Evolutionary conservation across 345 rosid species (phyloP).

Genomic region (Salix koriyanagi): DNA sequence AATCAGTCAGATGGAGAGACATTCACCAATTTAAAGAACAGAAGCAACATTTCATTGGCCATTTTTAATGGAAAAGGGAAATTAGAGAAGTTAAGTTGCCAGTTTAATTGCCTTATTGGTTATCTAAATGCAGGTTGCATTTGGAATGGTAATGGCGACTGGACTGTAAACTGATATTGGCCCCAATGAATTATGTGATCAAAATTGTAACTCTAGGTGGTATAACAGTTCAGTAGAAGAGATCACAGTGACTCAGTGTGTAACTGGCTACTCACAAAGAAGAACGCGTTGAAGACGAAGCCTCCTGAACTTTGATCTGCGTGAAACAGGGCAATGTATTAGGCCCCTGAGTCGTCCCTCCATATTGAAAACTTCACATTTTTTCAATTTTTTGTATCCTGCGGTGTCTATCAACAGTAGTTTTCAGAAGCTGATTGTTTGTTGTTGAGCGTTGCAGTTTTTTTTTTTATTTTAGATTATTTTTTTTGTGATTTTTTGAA

Average conservation of each 20-base stretch:
- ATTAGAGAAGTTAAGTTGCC: background rate
- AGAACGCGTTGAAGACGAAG: too few relatives aligned
- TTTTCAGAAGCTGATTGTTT: background rate
- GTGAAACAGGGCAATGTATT: background rate
- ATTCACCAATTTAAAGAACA: background rate
- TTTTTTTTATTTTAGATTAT: too few relatives aligned
- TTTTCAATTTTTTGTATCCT: background rate
- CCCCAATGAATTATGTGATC: background rate
- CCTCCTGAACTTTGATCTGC: background rate
- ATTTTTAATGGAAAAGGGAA: background rate
- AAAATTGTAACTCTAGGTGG: background rate
- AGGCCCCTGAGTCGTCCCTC: background rate
- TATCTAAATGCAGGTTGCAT: background rate
- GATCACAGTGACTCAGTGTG: background rate
- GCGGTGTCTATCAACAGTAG: background rate
- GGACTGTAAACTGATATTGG: background rate
- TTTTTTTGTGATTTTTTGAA: too few relatives aligned
- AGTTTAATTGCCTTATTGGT: background rate
- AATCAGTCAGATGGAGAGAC: background rate
- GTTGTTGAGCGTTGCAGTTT: too few relatives aligned
- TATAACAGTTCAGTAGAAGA: background rate
- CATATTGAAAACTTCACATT: background rate
- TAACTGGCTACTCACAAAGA: background rate
- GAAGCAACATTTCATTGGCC: background rate
- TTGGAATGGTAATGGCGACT: background rate